phyloP scores from a whole-genome alignment of 2,329 filamentous ascomycete species.

The Penicillium rolfsii region DNA sequence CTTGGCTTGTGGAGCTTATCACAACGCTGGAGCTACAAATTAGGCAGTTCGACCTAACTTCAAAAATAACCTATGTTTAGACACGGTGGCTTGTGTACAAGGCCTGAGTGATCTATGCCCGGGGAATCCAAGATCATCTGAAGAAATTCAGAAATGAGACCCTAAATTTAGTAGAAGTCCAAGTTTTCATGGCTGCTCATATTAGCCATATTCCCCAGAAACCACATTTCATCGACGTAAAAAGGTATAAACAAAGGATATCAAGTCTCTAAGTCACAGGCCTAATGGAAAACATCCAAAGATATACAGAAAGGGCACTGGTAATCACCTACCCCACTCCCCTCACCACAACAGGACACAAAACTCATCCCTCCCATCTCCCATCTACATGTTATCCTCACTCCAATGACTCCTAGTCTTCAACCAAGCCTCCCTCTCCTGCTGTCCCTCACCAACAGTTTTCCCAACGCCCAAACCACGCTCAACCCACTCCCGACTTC shows the following conservation, averaged over 20 bases:
- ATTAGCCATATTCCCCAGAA: background rate
- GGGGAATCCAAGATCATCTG: no score
- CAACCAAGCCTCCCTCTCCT: conserved; percentile 53
- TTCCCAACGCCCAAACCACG: conserved; percentile 62
- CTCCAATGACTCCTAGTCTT: conserved; percentile 54
- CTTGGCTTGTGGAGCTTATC: background rate
- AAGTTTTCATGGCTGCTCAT: background rate
- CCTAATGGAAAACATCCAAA: no score
- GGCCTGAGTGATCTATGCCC: no score
- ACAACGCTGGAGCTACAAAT: background rate
- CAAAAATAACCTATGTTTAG: no score
- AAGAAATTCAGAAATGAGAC: no score
- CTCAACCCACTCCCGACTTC: conserved; percentile 92
- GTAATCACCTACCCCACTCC: no score
- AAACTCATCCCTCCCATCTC: no score
- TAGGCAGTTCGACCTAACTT: no score
- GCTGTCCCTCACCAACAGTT: conserved; percentile 47
- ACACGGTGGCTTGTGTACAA: no score
- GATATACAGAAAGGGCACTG: background rate
- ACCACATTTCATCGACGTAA: background rate
- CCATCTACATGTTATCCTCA: conserved; percentile 51
- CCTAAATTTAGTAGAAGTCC: no score
- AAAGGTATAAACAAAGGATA: conserved; percentile 1
- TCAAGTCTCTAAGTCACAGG: background rate
- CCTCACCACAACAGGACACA: background rate